Base-by-base conservation (phyloP, 306 rosid genomes). In the Trifolium fragiferum region DNA sequence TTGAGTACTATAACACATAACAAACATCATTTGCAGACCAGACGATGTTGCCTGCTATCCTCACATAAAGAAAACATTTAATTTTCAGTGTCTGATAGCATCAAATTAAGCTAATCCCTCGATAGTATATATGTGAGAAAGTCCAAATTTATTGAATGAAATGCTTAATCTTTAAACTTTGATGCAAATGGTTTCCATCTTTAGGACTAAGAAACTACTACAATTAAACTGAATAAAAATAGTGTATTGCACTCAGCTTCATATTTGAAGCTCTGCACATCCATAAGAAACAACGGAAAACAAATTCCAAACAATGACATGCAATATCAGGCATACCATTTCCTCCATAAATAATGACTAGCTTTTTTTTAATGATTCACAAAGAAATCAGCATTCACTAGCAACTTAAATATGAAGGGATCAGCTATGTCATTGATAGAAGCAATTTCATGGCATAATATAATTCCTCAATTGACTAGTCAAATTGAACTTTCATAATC, bases 291-390 rank as follows among this genome's bases (percentile, higher is more conserved):
- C 41, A 75, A 12, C 25, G n/a, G n/a, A 23, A 51, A 37, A 44
- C 19, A 75, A 65, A 15, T 63, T 37, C n/a, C n/a, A 63, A 63
- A 63, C 49, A 4, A 10, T 33, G 35, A 46, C 63, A 55, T 21
- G 14, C 44, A 72, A 79, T 57, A 66, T 35, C 65, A 57, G 27
- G 59, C 66, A 60, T 60, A 6, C 8, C 8, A 15, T 57, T 54
- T 43, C 41, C 47, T 63, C 62, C 53, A 27, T 73, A 21, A 18
- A 70, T 49, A 60, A 61, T n/a, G 49, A 2, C 18, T 33, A 30
- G 1, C 7, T 16, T 73, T 32, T 21, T 43, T 57, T 46, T 44
- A 54, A 72, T 43, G 54, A 21, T 35, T 66, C 35, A 44, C 18
- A 53, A 55, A 53, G 8, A 60, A 70, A 1, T 14, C 54, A 20